Evolutionary conservation across 345 rosid genomes (phyloP).

Genomic region (Citrus sp.): DNA sequence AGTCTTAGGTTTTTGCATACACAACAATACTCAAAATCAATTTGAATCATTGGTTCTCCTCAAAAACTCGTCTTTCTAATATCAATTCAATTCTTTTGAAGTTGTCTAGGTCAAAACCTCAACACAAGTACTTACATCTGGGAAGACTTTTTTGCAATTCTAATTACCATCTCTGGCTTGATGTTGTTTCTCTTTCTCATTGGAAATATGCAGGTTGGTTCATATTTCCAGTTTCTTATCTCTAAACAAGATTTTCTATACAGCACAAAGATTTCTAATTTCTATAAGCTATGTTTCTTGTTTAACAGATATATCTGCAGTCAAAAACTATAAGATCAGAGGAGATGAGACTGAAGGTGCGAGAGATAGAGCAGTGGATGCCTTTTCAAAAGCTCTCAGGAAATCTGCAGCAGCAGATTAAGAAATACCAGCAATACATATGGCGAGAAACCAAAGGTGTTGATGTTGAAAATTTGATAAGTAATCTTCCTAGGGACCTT

Average conservation of each 20-base stretch:
- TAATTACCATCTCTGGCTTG: neutral
- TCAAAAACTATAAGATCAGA: neutral
- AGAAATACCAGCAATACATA: neutral
- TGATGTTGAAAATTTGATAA: neutral
- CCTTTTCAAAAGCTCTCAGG: neutral
- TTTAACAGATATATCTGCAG: conserved; percentile 3
- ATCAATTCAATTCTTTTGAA: neutral
- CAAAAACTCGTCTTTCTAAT: neutral
- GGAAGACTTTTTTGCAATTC: neutral
- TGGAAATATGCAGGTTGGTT: conserved; percentile 13
- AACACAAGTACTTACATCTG: neutral
- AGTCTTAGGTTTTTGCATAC: neutral
- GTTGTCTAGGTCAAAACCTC: conserved; percentile 4
- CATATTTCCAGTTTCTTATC: neutral
- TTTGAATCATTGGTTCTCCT: neutral
- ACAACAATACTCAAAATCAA: neutral
- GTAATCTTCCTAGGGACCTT: conserved; percentile 4
- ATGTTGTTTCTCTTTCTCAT: conserved; percentile 1
- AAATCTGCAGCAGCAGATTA: neutral
- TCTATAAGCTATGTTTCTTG: neutral
- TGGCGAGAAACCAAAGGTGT: neutral
- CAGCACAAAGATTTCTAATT: neutral
- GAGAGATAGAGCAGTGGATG: conserved; percentile 1
- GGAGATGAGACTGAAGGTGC: neutral
- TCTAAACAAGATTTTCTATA: neutral